phyloP scores from a whole-genome alignment of 768 basidiomycete species.

The Leccinum uliginosum region DNA sequence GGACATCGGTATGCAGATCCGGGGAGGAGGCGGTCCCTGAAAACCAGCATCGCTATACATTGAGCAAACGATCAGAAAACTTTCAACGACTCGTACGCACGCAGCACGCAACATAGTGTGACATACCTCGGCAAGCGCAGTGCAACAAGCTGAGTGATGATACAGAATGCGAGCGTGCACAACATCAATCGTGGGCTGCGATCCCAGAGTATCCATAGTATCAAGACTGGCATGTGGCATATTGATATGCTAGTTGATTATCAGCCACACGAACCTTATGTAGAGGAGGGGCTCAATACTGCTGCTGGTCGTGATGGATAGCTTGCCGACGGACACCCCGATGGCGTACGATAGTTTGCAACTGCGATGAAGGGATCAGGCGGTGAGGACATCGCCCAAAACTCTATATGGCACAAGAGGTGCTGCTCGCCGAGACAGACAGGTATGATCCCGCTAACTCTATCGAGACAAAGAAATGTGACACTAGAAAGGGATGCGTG shows the following conservation, averaged over 20 bases:
- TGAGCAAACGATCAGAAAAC: neutral
- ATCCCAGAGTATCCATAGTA: slow-evolving; percentile 38
- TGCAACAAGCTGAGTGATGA: slow-evolving; percentile 27
- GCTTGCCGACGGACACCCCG: slow-evolving; percentile 29
- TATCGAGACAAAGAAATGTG: neutral
- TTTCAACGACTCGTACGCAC: slow-evolving; percentile 16
- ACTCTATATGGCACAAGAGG: neutral
- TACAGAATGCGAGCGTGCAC: slow-evolving; percentile 26
- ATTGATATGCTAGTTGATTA: neutral
- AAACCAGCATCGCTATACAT: slow-evolving; percentile 14
- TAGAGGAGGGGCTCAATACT: slow-evolving; percentile 25
- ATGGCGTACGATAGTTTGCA: slow-evolving; percentile 22
- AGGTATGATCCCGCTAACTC: slow-evolving; percentile 22
- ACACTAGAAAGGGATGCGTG: too few relatives aligned
- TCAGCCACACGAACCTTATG: neutral
- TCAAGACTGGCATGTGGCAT: slow-evolving; percentile 28
- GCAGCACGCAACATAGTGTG: slow-evolving; percentile 24
- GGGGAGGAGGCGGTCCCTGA: slow-evolving; percentile 9
- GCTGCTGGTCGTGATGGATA: slow-evolving; percentile 34
- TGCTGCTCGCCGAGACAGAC: slow-evolving; percentile 14
- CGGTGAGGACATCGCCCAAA: neutral
- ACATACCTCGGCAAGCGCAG: slow-evolving; percentile 25
- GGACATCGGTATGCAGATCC: slow-evolving; percentile 17
- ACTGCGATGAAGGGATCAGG: slow-evolving; percentile 12
- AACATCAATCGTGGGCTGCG: slow-evolving; percentile 25